These are phyloP conservation scores for Dipodascus albidus DNA, from an alignment of 805 yeast species.

Conservation along the genomic window DNA sequence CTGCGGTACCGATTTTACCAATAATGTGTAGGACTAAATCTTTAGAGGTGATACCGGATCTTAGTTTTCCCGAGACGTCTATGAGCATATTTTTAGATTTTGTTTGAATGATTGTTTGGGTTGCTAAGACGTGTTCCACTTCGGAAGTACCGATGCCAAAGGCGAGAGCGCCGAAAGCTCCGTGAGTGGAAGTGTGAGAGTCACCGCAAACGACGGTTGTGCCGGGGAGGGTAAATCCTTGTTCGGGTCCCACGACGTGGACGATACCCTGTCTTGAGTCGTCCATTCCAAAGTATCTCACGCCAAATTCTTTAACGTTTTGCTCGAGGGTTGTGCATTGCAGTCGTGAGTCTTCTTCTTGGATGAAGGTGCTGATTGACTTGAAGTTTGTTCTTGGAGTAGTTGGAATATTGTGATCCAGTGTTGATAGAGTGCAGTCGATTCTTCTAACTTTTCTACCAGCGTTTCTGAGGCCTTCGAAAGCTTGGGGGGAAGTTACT, in stretches of 20 bases:
- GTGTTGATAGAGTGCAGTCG: slow-evolving; percentile 91
- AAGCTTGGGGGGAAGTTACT: slow-evolving; percentile 98
- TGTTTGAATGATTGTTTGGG: slow-evolving; percentile 86
- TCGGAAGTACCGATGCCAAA: slow-evolving; percentile 99
- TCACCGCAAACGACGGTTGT: slow-evolving; percentile 99
- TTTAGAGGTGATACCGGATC: slow-evolving; percentile 89
- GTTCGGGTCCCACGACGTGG: slow-evolving; percentile 98
- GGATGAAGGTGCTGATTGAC: slow-evolving; percentile 66
- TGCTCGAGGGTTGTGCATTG: slow-evolving; percentile 90
- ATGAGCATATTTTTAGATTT: slow-evolving; percentile 95
- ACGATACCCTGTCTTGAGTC: slow-evolving; percentile 97
- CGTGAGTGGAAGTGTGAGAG: slow-evolving; percentile 97
- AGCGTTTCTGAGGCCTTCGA: slow-evolving; percentile 86
- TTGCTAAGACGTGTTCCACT: slow-evolving; percentile 97
- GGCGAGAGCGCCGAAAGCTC: slow-evolving; percentile 95
- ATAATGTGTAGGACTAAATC: slow-evolving; percentile 90
- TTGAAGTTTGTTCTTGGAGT: slow-evolving; percentile 69
- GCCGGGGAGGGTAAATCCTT: slow-evolving; percentile 97
- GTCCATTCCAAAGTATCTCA: slow-evolving; percentile 89
- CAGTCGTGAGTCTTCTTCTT: slow-evolving; percentile 81
- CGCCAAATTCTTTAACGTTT: slow-evolving; percentile 80
- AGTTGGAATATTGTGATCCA: slow-evolving; percentile 96
- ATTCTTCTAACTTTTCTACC: slow-evolving; percentile 79
- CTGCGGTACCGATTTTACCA: slow-evolving; percentile 97
- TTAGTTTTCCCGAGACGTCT: slow-evolving; percentile 68